Base-by-base conservation (phyloP, 2,329 filamentous ascomycete genomes). In the Aspergillus quadrilineatus region DNA sequence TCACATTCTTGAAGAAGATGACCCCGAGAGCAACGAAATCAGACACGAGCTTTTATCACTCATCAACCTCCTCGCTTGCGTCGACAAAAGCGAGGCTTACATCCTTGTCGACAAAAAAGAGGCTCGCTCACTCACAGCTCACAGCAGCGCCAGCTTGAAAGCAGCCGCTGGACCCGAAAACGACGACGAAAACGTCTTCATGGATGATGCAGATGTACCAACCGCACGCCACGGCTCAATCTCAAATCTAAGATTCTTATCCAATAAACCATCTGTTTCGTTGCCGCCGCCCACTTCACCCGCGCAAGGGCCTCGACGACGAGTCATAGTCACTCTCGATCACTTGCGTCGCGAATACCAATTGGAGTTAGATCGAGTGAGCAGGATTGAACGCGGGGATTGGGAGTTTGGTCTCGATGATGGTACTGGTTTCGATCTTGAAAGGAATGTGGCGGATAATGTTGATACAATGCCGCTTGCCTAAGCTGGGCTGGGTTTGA, bases 291-390 rank as follows among this genome's bases (percentile, higher is more conserved):
- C 50, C 7, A 41, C 50, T 9, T 26, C 26, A 10, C 8, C 43
- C 12, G 41, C 36, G 14, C 36, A 48, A 53, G 30, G 56, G 4
- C 62, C 59, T 9, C 61, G 60, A 12, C 89, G 88, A 77, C 85
- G 92, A 60, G 88, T 84, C 69, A 86, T 97, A 36, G 83, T 97
- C 14, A 96, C 90, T 32, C 77, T 99, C 53, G 89, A 89, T 30
- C 92, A 96, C 71, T 79, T 97, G 51, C 84, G 92, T 67, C 90
- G 88, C 73, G 89, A 93, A 70, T 99, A 97, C 72, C 90, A 96
- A 75, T 85, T 84, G 26, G 92, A 97, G 74, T 77, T 99, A 68
- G 94, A 99, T 75, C 83, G 91, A 60, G 88, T 94, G 64, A 90
- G 89, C 51, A 89, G 90, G 52, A 92, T 97, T 71, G 87, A 94